Conservation (phyloP, 768 basidiomycete species). For the Lactarius evosmus region DNA sequence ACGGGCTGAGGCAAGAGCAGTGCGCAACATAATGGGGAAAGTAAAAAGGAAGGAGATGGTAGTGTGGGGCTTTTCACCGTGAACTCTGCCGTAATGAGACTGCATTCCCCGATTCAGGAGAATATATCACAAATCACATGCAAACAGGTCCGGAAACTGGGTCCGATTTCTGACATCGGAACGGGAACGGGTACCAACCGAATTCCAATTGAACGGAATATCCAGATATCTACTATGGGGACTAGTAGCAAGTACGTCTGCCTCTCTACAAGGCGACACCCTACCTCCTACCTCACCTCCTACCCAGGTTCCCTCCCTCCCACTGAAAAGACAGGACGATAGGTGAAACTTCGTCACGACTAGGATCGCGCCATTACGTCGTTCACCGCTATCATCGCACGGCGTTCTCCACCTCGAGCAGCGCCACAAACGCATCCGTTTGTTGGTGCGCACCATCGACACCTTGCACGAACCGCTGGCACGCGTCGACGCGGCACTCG, state of each 20-base stretch:
- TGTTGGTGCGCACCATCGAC: conserved; percentile 36
- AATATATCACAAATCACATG: no score
- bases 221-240: no score
- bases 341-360: not conserved
- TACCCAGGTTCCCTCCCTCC: no score
- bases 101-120: no score
- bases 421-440: conserved; percentile 77
- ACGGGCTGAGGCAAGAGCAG: conserved; percentile 15
- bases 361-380: not conserved
- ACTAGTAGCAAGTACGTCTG: no score
- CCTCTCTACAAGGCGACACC: no score
- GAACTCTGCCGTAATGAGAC: not conserved
- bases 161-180: no score
- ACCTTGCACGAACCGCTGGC: conserved; percentile 22
- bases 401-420: conserved; percentile 78
- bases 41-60: not conserved
- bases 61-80: no score
- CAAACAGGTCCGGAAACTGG: no score
- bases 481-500: conserved; percentile 18
- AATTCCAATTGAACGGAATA: no score
- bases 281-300: no score
- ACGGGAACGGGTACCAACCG: no score
- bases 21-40: conserved; percentile 31
- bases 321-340: not conserved
- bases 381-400: conserved; percentile 31